Evolutionary conservation across 2,329 filamentous ascomycete species (phyloP).

Genomic region (Coniochaeta sp.): DNA sequence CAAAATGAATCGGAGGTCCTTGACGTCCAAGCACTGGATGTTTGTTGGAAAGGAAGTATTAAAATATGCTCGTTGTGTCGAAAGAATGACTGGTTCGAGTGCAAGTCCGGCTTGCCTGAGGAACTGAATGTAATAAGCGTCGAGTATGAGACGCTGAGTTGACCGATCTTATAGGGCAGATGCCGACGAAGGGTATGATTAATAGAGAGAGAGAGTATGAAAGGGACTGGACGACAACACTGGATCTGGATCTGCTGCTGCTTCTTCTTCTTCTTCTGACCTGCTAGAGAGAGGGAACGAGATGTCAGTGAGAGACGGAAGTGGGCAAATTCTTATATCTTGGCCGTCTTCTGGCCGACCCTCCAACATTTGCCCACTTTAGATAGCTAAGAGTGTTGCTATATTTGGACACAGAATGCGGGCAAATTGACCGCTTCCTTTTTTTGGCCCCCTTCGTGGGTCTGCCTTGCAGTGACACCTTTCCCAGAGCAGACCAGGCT

Average conservation of each 20-base stretch:
- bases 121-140: conserved; percentile 22
- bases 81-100: conserved; percentile 44
- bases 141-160: conserved; percentile 7
- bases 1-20: not conserved
- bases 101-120: conserved; percentile 56
- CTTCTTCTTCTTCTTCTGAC: conserved; percentile 27
- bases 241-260: conserved; percentile 25
- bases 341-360: conserved; percentile 36
- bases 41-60: conserved; percentile 22
- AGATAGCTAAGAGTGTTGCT: conserved; percentile 30
- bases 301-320: conserved; percentile 29
- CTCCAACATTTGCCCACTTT: conserved; percentile 20
- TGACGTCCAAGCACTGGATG: not conserved
- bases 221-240: conserved; percentile 38
- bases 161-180: not conserved
- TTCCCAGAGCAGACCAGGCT: conserved; percentile 6
- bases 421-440: conserved; percentile 32
- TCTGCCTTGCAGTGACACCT: conserved; percentile 15
- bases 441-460: conserved; percentile 23
- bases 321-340: conserved; percentile 52
- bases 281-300: conserved; percentile 31
- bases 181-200: conserved; percentile 11
- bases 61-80: conserved; percentile 26
- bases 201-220: conserved; percentile 27
- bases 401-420: conserved; percentile 31